phyloP scores from a whole-genome alignment of 2,329 filamentous ascomycete genomes.

The Colletotrichum destructivum region DNA sequence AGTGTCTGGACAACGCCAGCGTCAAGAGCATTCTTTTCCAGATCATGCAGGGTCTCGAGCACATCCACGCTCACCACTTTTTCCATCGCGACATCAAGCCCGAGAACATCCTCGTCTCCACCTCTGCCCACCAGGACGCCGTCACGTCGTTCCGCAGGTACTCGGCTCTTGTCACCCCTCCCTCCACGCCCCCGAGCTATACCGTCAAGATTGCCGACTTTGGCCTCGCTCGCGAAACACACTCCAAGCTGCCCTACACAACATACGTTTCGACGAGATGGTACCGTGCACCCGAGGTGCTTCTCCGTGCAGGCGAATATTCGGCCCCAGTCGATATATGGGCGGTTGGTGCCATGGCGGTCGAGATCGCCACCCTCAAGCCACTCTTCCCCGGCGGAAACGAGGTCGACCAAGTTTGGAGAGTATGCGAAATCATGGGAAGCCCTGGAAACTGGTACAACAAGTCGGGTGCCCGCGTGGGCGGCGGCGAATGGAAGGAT shows the following conservation, averaged over 20 bases:
- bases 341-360: constrained; percentile 98
- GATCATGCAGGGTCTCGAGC: constrained; percentile 95
- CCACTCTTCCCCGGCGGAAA: constrained; percentile 97
- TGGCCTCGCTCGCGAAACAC: constrained; percentile 95
- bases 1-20: constrained; percentile 88
- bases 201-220: constrained; percentile 99
- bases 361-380: constrained; percentile 96
- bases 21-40: constrained; percentile 99
- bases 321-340: constrained; percentile 98
- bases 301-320: constrained; percentile 94
- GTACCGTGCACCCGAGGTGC: constrained; percentile 97
- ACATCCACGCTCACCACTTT: constrained; percentile 97
- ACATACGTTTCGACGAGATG: constrained; percentile 98
- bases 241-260: constrained; percentile 96
- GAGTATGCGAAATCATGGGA: constrained; percentile 99
- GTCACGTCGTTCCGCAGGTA: constrained; percentile 90
- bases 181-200: constrained; percentile 92
- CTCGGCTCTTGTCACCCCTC: constrained; percentile 92
- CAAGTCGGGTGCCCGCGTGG: constrained; percentile 87
- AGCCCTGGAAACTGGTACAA: constrained; percentile 99
- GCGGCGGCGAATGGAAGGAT: constrained; percentile 97
- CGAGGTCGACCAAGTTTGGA: constrained; percentile 99
- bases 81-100: constrained; percentile 99
- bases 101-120: constrained; percentile 97
- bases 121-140: constrained; percentile 85